Evolutionary conservation across 305 asterid genomes (phyloP).

Genomic region (Fraxinus platypoda): DNA sequence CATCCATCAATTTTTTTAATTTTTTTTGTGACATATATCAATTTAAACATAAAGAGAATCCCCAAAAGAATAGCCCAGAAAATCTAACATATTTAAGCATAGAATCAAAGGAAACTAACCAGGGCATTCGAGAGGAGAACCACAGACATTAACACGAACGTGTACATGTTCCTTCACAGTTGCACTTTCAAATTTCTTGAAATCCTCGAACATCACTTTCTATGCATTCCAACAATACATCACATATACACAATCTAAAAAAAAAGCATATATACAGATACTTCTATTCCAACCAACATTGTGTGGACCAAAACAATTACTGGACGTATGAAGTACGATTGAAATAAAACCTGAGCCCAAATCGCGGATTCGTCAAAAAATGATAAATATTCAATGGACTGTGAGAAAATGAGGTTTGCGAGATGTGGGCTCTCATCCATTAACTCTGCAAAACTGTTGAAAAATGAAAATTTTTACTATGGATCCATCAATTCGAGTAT

Average conservation of each 20-base stretch:
- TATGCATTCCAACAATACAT: conserved; percentile 31
- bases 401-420: conserved; percentile 68
- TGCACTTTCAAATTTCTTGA: conserved; percentile 51
- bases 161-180: conserved; percentile 68
- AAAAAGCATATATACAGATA: background rate
- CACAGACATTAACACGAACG: conserved; percentile 70
- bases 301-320: conserved; percentile 3
- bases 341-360: conserved; percentile 75
- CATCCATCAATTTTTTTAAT: background rate
- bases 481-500: background rate
- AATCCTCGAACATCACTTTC: conserved; percentile 70
- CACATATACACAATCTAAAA: background rate
- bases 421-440: conserved; percentile 73
- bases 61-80: background rate
- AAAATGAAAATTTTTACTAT: background rate
- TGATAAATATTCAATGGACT: conserved; percentile 62
- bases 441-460: conserved; percentile 68
- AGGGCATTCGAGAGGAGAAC: conserved; percentile 94
- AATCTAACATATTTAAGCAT: conserved; percentile 4
- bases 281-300: background rate
- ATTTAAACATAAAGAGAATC: conserved; percentile 8
- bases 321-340: background rate
- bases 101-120: conserved; percentile 51
- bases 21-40: background rate
- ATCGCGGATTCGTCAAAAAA: conserved; percentile 72